Conservation (phyloP, 331 rosid genomes). For the Malus hybrid region DNA sequence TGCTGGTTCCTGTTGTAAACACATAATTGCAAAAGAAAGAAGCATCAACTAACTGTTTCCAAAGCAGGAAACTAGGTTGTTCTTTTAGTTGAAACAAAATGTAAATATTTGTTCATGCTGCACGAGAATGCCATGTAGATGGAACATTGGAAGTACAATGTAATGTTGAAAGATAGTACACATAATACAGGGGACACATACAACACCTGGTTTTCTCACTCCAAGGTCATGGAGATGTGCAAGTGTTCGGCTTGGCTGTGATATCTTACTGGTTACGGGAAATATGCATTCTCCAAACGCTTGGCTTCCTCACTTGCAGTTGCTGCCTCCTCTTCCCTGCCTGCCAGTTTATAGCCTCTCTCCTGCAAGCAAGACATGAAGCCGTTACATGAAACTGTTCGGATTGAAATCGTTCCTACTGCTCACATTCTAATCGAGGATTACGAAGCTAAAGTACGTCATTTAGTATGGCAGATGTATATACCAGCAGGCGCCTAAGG, state of each 20-base stretch:
- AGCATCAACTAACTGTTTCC: background rate
- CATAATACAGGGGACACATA: no score
- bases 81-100: background rate
- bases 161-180: no score
- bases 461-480: background rate
- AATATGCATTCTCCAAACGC: slow-evolving; percentile 53
- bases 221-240: no score
- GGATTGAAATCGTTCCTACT: background rate
- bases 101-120: background rate
- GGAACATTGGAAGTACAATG: background rate
- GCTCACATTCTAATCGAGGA: background rate
- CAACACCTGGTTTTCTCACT: background rate
- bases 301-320: slow-evolving; percentile 48
- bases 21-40: background rate
- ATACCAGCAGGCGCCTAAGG: slow-evolving; percentile 74
- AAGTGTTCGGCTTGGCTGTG: background rate
- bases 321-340: slow-evolving; percentile 62
- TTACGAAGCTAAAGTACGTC: background rate
- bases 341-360: slow-evolving; percentile 47
- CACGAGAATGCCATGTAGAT: background rate
- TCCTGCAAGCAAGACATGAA: slow-evolving; percentile 40
- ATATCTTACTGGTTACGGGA: slow-evolving; percentile 21
- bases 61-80: background rate
- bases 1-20: no score
- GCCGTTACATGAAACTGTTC: background rate